Percentiles rank a stretch among this genome's conserved stretches.
These are phyloP conservation scores for Auricularia sp. DNA, from an alignment of 768 basidiomycete genomes.

Conservation along the genomic window DNA sequence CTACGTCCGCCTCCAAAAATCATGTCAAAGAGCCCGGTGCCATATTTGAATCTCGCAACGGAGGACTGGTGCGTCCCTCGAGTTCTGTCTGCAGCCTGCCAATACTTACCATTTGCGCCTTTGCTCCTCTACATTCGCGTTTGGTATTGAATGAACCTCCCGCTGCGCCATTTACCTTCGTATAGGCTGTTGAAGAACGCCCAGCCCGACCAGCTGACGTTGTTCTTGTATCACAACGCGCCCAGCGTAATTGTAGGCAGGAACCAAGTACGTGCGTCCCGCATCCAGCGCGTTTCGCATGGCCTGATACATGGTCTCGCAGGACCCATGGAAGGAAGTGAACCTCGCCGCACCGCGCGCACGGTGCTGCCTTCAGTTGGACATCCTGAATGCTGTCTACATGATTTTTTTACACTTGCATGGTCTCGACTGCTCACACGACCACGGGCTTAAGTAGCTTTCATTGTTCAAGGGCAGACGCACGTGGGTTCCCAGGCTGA, in stretches of 20 bases:
- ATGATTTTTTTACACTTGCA: too few species aligned
- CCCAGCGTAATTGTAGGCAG: conserved; percentile 91
- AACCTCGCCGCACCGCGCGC: conserved; percentile 52
- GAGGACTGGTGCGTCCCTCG: conserved; percentile 69
- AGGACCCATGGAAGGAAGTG: conserved; percentile 98
- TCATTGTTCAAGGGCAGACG: too few species aligned
- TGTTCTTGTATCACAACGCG: conserved; percentile 78
- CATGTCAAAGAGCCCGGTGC: conserved; percentile 67
- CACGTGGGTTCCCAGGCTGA: too few species aligned
- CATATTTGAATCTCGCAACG: conserved; percentile 82
- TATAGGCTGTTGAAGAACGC: conserved; percentile 20
- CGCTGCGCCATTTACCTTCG: too few species aligned
- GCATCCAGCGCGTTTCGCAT: not conserved
- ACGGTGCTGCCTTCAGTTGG: conserved; percentile 10
- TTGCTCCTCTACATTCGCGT: too few species aligned
- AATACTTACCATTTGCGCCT: too few species aligned
- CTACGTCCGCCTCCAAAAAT: too few species aligned
- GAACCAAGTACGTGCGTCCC: conserved; percentile 44
- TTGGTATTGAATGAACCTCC: too few species aligned
- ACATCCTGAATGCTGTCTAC: too few species aligned
- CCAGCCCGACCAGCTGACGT: conserved; percentile 51
- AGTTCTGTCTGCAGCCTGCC: conserved; percentile 33
- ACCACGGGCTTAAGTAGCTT: too few species aligned
- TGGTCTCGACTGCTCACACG: too few species aligned
- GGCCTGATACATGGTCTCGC: not conserved